Conservation (phyloP, 108 stramenopile species). For the Cyclotella baltica region DNA sequence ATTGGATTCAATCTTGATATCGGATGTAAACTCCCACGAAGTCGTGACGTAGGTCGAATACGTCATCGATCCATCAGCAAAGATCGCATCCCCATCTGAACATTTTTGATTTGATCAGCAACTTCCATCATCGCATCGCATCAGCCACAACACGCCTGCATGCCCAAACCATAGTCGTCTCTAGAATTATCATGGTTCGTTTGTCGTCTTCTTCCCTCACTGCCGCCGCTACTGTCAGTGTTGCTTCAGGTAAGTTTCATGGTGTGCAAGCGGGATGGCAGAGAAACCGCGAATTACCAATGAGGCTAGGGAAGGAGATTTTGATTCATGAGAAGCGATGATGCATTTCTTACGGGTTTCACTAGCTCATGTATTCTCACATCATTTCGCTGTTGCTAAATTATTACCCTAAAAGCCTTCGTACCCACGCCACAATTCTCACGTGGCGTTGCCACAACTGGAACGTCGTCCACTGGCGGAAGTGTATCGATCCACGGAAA, state of each 20-base stretch:
- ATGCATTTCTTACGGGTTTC: background rate
- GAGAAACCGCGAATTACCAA: too few relatives aligned
- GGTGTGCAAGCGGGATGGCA: too few relatives aligned
- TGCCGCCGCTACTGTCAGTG: background rate
- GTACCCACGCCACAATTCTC: constrained; percentile 12
- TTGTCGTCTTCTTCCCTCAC: background rate
- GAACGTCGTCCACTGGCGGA: constrained; percentile 14
- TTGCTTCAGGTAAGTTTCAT: background rate
- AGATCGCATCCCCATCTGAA: background rate
- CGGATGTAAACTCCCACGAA: background rate
- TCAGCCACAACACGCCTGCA: background rate
- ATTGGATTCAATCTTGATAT: too few relatives aligned
- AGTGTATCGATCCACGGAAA: constrained; percentile 24
- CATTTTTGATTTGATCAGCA: background rate
- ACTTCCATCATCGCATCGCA: background rate
- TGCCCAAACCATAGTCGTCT: background rate
- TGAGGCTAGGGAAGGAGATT: too few relatives aligned
- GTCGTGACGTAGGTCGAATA: background rate
- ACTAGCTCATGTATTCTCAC: background rate
- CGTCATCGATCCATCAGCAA: constrained; percentile 5
- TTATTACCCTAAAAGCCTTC: constrained; percentile 8
- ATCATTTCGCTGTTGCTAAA: too few relatives aligned
- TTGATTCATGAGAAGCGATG: background rate
- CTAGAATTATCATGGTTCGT: background rate
- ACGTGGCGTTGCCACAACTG: constrained; percentile 21